Evolutionary conservation across 2,329 filamentous ascomycete genomes (phyloP), one percentile per base, ranked within the genome.

Genomic region (Diaporthe sp.): DNA sequence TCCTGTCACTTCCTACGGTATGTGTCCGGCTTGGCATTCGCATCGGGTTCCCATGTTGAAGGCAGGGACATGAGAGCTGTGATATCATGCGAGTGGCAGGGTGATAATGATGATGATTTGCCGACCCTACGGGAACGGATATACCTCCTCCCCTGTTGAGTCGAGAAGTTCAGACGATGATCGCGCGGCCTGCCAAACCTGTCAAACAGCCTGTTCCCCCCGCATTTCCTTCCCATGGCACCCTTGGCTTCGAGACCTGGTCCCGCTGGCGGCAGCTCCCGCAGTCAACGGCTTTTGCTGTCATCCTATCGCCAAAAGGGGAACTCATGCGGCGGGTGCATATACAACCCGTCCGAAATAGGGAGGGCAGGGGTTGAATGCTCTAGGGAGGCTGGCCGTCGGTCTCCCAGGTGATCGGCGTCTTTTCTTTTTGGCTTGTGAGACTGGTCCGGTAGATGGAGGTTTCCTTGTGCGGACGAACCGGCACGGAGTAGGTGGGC

Each of bases 231-330:
- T n/a, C 9, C 49, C 34, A 55, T 28, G 49, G 49, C 34, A 69
- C n/a, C 65, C 65, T 51, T 25, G 65, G 34, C 49, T 55, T 55
- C 65, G 34, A 68, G 46, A 3, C 25, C 9, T 37, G 13, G 46
- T 39, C 31, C 46, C 34, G 34, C 34, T 37, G 65, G 46, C 65
- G 65, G 49, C 65, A 69, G 46, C 65, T 69, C 65, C 65, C 65
- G 65, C 49, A 31, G 46, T 55, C 34, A 55, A 42, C 46, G 65
- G 34, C 44, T 25, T 42, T n/a, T 53, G n/a, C 42, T 69, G 65
- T 55, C 22, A 28, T 28, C 49, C 65, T 53, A 25, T 69, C 12
- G 34, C 46, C 65, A 42, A 55, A 55, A 42, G 13, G 65, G 65
- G 34, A 55, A 68, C n/a, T 68, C 31, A 53, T 68, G 62, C 62